Conservation (phyloP, 495 filamentous ascomycete species). For the Aspergillus taichungensis region DNA sequence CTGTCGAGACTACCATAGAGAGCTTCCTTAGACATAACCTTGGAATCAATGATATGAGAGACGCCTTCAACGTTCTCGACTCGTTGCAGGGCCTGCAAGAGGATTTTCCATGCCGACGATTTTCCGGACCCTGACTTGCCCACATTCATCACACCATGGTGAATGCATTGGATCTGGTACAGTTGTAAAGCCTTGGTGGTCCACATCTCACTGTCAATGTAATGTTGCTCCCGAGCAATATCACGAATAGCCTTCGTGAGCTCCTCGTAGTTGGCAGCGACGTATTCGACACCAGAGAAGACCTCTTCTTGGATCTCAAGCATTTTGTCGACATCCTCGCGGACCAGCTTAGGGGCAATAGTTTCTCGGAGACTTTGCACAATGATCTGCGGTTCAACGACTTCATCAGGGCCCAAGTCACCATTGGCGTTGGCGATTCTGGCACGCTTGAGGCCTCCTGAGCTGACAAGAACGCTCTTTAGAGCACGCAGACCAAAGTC, state of each 20-base stretch:
- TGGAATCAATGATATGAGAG: conserved; percentile 95
- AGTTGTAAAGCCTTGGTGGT: conserved; percentile 93
- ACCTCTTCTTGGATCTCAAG: conserved; percentile 70
- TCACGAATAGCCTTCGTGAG: conserved; percentile 74
- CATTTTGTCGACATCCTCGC: conserved; percentile 83
- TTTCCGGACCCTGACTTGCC: conserved; percentile 93
- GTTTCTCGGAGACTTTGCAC: conserved; percentile 98
- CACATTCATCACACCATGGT: conserved; percentile 99
- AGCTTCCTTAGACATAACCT: conserved; percentile 98
- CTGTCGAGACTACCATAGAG: conserved; percentile 93
- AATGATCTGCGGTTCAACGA: conserved; percentile 94
- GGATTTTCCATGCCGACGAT: conserved; percentile 85
- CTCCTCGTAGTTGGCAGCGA: conserved; percentile 73
- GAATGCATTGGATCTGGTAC: conserved; percentile 93
- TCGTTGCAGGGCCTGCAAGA: conserved; percentile 86
- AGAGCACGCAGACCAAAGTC: conserved; percentile 96
- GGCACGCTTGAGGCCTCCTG: conserved; percentile 86
- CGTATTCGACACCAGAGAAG: conserved; percentile 89
- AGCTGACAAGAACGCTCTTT: conserved; percentile 97
- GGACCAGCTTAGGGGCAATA: conserved; percentile 93
- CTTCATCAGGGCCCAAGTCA: conserved; percentile 55
- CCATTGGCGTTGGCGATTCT: conserved; percentile 53
- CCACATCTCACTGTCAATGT: conserved; percentile 88
- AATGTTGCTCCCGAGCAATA: conserved; percentile 71
- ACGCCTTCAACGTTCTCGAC: conserved; percentile 89